Percentiles rank a stretch among this genome's conserved stretches.
Conservation (phyloP, 1,284 basidiomycete genomes). For the Cutaneotrichosporon sp. region DNA sequence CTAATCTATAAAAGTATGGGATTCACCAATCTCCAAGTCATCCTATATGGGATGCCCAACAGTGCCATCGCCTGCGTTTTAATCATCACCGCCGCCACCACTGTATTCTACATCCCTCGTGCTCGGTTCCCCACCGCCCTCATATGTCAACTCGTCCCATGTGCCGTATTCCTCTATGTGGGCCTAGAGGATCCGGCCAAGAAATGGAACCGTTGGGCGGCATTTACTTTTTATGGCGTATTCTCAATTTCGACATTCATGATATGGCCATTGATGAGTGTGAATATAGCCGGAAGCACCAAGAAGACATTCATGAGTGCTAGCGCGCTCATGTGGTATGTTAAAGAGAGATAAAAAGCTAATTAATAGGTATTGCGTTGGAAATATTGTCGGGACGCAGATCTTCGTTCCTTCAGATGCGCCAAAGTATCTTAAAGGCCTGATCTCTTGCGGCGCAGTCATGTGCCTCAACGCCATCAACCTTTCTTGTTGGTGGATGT, state of each 20-base stretch:
- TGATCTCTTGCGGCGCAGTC: slow-evolving; percentile 30
- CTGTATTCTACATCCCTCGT: slow-evolving; percentile 19
- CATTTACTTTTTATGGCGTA: slow-evolving; percentile 27
- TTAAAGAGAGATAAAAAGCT: neutral
- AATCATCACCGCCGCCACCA: slow-evolving; percentile 17
- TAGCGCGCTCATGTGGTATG: slow-evolving; percentile 21
- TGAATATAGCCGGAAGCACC: slow-evolving; percentile 39
- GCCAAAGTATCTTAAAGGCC: slow-evolving; percentile 28
- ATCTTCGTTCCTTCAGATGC: slow-evolving; percentile 32
- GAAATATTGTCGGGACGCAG: slow-evolving; percentile 35
- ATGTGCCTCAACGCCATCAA: slow-evolving; percentile 24
- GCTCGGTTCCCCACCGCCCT: slow-evolving; percentile 32
- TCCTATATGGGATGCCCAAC: slow-evolving; percentile 30
- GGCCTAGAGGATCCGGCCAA: slow-evolving; percentile 23
- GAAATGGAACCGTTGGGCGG: slow-evolving; percentile 33
- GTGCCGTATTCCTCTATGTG: slow-evolving; percentile 31
- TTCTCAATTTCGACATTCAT: slow-evolving; percentile 32
- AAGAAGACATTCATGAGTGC: slow-evolving; percentile 36
- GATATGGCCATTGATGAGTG: slow-evolving; percentile 35
- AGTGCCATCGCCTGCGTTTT: slow-evolving; percentile 27
- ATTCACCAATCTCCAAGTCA: slow-evolving; percentile 27
- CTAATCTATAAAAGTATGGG: slow-evolving; percentile 30
- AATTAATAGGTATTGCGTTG: slow-evolving; percentile 28
- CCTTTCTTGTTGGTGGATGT: slow-evolving; percentile 28
- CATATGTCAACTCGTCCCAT: slow-evolving; percentile 20